Percentiles rank a stretch among this genome's conserved stretches.
Evolutionary conservation across 768 basidiomycete species (phyloP).

Genomic region (Mycena haematopus): DNA sequence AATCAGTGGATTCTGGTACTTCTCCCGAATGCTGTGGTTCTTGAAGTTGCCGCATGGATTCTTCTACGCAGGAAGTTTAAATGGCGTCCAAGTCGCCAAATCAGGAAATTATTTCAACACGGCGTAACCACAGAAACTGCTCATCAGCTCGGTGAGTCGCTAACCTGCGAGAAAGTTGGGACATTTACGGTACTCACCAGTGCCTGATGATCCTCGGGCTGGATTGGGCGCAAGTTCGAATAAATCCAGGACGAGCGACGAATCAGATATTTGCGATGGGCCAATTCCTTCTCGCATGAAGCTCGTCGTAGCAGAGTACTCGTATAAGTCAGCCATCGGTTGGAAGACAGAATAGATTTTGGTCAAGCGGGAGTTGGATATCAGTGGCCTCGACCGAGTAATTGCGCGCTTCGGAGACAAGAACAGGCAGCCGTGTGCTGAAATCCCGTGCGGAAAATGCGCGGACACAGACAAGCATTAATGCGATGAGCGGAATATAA

Average conservation of each 20-base stretch:
- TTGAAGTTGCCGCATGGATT: background rate
- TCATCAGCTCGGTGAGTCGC: background rate
- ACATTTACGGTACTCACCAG: background rate
- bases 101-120: background rate
- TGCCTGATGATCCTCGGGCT: background rate
- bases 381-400: background rate
- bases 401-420: background rate
- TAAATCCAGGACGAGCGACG: background rate
- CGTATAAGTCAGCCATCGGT: background rate
- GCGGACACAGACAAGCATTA: background rate
- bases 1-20: conserved; percentile 3
- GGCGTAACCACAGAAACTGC: background rate
- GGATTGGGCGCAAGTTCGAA: background rate
- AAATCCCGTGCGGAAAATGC: background rate
- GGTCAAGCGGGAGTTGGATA: background rate
- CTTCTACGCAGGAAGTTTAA: background rate
- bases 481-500: background rate
- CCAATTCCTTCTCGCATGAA: background rate
- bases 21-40: conserved; percentile 4
- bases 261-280: background rate
- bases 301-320: background rate
- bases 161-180: background rate
- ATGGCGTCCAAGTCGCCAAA: conserved; percentile 9
- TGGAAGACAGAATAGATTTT: background rate
- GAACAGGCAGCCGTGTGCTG: background rate